Conservation (phyloP, 257 asterid genomes). For the Solanum gandarillasii region DNA sequence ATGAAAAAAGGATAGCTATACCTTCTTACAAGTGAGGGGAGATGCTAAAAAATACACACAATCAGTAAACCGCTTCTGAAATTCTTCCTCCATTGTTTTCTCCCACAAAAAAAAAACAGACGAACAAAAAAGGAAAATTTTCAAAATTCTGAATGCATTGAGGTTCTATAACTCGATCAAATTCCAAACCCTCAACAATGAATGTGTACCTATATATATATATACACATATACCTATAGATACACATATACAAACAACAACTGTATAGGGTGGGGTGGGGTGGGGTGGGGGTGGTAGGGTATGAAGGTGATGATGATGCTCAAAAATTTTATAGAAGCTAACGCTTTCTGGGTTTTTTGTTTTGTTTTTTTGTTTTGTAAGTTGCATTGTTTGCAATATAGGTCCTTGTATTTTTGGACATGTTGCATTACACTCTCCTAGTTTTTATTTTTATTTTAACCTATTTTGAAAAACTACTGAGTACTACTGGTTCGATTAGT, state of each 20-base stretch:
- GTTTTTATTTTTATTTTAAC: neutral
- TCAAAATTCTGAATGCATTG: neutral
- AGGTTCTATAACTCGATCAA: neutral
- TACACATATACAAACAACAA: neutral
- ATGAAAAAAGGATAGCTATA: neutral
- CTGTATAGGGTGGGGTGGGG: neutral
- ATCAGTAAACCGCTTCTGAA: slow-evolving; percentile 65
- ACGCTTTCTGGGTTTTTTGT: neutral
- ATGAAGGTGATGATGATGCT: neutral
- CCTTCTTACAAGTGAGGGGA: slow-evolving; percentile 97
- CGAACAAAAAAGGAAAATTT: neutral
- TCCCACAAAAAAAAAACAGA: too few relatives aligned
- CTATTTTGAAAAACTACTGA: neutral
- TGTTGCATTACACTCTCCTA: neutral
- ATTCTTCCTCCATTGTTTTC: slow-evolving; percentile 42
- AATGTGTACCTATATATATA: neutral
- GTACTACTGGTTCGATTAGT: neutral
- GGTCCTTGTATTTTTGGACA: neutral
- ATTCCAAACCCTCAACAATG: neutral
- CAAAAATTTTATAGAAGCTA: neutral
- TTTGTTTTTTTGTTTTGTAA: too few relatives aligned
- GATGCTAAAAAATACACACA: slow-evolving; percentile 93
- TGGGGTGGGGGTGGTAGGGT: neutral
- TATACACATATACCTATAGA: neutral
- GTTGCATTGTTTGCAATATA: neutral